phyloP scores from a whole-genome alignment of 2,329 filamentous ascomycete species.

The Fusarium drepaniforme region DNA sequence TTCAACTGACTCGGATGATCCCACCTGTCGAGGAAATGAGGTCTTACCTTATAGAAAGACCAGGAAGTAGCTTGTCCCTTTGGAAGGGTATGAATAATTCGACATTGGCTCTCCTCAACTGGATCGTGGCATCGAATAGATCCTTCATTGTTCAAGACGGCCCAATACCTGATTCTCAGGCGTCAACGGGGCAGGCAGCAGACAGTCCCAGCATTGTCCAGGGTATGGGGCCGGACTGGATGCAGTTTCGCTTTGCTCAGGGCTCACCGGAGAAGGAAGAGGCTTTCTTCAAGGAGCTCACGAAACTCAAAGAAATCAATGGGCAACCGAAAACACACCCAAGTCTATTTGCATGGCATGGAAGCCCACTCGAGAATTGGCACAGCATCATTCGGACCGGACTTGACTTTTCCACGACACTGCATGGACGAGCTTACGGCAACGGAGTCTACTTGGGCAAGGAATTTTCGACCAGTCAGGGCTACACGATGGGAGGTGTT shows the following conservation, averaged over 20 bases:
- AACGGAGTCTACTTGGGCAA: slow-evolving; percentile 85
- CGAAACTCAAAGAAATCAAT: slow-evolving; percentile 48
- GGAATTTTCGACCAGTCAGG: slow-evolving; percentile 22
- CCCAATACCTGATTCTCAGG: slow-evolving; percentile 36
- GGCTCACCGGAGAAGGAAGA: slow-evolving; percentile 90
- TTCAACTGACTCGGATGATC: slow-evolving; percentile 67
- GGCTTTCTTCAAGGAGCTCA: slow-evolving; percentile 75
- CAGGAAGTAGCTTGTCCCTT: slow-evolving; percentile 55
- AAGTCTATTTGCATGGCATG: slow-evolving; percentile 90
- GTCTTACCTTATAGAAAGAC: slow-evolving; percentile 56
- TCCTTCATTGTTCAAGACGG: slow-evolving; percentile 87
- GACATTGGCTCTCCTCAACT: slow-evolving; percentile 77
- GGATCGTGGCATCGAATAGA: slow-evolving; percentile 91
- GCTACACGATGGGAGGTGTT: slow-evolving; percentile 16
- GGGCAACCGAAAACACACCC: slow-evolving; percentile 61
- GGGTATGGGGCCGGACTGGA: slow-evolving; percentile 71
- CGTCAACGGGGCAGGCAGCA: slow-evolving; percentile 38
- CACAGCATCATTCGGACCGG: slow-evolving; percentile 90
- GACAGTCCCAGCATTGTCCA: slow-evolving; percentile 62
- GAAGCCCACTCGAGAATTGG: slow-evolving; percentile 83
- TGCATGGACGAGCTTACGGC: slow-evolving; percentile 78
- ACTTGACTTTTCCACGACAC: slow-evolving; percentile 74
- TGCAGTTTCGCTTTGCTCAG: slow-evolving; percentile 90
- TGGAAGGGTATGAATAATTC: slow-evolving; percentile 72
- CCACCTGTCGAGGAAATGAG: slow-evolving; percentile 72